Evolutionary conservation across 2,329 filamentous ascomycete genomes (phyloP).

Genomic region (Alternaria angustiovoidea): DNA sequence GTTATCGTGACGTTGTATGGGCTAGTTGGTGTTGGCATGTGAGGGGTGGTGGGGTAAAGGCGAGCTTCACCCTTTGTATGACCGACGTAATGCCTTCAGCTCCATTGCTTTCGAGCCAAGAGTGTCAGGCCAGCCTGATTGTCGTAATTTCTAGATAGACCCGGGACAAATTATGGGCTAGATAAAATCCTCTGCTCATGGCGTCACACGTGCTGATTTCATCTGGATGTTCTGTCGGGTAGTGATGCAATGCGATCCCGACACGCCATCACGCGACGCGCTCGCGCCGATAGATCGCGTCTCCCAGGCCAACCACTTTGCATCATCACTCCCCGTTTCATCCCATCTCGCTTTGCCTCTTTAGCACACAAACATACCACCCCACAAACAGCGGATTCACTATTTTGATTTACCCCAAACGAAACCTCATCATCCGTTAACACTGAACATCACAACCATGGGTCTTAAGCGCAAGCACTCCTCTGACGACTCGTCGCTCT

Average conservation of each 20-base stretch:
- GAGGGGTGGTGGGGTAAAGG: slow-evolving; percentile 11
- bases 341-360: slow-evolving; percentile 10
- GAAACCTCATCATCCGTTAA: background rate
- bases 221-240: background rate
- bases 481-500: slow-evolving; percentile 55
- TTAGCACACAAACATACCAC: slow-evolving; percentile 3
- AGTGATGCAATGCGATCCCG: slow-evolving; percentile 5
- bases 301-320: slow-evolving; percentile 36
- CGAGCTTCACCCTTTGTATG: slow-evolving; percentile 5
- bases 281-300: slow-evolving; percentile 17
- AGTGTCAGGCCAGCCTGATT: background rate
- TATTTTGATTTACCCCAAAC: background rate
- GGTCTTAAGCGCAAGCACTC: slow-evolving; percentile 67
- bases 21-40: slow-evolving; percentile 4
- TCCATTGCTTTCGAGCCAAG: background rate
- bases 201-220: background rate
- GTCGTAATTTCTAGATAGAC: too few species aligned
- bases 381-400: background rate
- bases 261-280: slow-evolving; percentile 16
- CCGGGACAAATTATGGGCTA: background rate
- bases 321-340: slow-evolving; percentile 25
- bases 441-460: slow-evolving; percentile 50
- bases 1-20: slow-evolving; percentile 1
- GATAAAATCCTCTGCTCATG: background rate
- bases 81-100: slow-evolving; percentile 14